phyloP scores from a whole-genome alignment of 2,329 filamentous ascomycete genomes.

The Zalaria sp. region DNA sequence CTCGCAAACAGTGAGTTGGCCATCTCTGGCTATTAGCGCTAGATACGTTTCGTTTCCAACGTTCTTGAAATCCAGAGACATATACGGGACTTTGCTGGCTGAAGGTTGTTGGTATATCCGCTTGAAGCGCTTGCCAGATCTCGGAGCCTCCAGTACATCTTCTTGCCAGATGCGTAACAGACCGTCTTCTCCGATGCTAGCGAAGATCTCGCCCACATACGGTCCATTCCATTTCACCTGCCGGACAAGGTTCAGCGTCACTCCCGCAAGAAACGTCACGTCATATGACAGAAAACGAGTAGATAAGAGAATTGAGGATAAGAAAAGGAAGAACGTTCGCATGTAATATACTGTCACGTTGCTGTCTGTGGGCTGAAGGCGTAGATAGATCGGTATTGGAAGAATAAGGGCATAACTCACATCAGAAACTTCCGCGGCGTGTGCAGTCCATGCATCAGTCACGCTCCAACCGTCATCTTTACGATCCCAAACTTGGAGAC shows the following conservation, averaged over 20 bases:
- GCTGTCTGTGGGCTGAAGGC: too few species aligned
- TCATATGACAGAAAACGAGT: too few species aligned
- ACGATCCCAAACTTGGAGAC: constrained; percentile 79
- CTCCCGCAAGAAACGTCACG: too few species aligned
- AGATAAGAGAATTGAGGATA: too few species aligned
- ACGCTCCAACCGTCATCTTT: constrained; percentile 68
- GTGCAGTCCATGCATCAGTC: constrained; percentile 78
- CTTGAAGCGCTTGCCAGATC: constrained; percentile 67
- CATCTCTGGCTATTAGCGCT: constrained; percentile 72
- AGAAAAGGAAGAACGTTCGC: too few species aligned
- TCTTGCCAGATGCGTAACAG: constrained; percentile 88
- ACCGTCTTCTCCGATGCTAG: constrained; percentile 78
- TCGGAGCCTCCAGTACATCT: constrained; percentile 63
- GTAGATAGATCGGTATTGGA: neutral
- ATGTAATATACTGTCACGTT: too few species aligned
- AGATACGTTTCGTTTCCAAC: constrained; percentile 75
- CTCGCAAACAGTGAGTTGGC: constrained; percentile 66
- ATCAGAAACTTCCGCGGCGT: constrained; percentile 81
- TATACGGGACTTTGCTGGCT: constrained; percentile 55
- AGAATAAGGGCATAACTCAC: constrained; percentile 31
- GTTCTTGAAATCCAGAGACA: constrained; percentile 76
- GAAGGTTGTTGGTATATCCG: constrained; percentile 47
- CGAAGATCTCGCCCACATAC: constrained; percentile 76
- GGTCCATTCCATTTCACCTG: constrained; percentile 90
- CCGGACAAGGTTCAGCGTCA: neutral